phyloP scores from a whole-genome alignment of 2,329 filamentous ascomycete species.

The Hymenoscyphus fructigenus region DNA sequence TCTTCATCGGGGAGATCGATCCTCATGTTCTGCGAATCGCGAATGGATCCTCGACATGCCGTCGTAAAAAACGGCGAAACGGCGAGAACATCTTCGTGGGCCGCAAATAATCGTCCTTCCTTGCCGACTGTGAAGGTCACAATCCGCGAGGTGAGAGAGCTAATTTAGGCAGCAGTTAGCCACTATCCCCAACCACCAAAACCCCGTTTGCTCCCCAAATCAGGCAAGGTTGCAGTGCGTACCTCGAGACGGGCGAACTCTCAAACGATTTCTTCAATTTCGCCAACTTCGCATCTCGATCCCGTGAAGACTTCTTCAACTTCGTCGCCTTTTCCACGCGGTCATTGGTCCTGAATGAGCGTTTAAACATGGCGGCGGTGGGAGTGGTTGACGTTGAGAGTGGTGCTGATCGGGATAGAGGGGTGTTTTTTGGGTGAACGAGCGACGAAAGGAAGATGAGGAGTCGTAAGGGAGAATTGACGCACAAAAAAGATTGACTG shows the following conservation, averaged over 20 bases:
- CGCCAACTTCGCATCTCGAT: conserved; percentile 70
- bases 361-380: conserved; percentile 77
- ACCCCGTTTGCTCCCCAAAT: conserved; percentile 18
- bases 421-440: conserved; percentile 28
- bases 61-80: conserved; percentile 76
- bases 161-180: conserved; percentile 33
- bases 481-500: conserved; percentile 40
- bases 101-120: conserved; percentile 84
- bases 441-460: conserved; percentile 38
- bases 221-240: conserved; percentile 18
- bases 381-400: conserved; percentile 24
- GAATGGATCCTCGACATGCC: conserved; percentile 61
- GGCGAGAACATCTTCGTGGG: conserved; percentile 81
- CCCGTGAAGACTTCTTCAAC: conserved; percentile 75
- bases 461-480: conserved; percentile 31
- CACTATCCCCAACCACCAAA: conserved; percentile 12
- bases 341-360: conserved; percentile 80
- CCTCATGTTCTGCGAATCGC: conserved; percentile 61
- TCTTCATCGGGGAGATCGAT: conserved; percentile 82
- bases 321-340: conserved; percentile 87
- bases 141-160: conserved; percentile 64
- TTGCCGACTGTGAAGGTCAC: conserved; percentile 79
- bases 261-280: conserved; percentile 85
- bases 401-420: conserved; percentile 24
- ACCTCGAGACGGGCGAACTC: conserved; percentile 52